These are phyloP conservation scores for Pinus taeda DNA, from an alignment of 75 land plant genomes.

Conservation along the genomic window DNA sequence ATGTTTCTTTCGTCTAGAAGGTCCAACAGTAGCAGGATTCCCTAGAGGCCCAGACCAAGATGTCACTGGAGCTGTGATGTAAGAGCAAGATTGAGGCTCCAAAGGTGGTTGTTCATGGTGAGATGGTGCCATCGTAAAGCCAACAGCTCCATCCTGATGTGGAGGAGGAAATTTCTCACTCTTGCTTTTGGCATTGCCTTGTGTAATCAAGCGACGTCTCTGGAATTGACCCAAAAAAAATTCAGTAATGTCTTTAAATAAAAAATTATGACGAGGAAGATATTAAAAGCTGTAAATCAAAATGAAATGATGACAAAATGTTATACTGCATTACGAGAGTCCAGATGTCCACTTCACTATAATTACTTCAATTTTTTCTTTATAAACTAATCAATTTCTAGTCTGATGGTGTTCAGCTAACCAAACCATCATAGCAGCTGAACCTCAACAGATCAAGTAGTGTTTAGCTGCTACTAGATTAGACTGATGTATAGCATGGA, in stretches of 20 bases:
- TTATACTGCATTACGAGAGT: no score
- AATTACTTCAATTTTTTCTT: no score
- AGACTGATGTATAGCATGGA: not conserved
- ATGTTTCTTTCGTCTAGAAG: conserved; percentile 42
- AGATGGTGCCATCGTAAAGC: conserved; percentile 60
- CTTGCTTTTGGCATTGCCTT: conserved; percentile 84
- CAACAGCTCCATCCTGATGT: conserved; percentile 81
- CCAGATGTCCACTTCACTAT: no score
- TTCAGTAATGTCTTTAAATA: no score
- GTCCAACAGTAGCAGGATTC: conserved; percentile 34
- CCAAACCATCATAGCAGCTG: not conserved
- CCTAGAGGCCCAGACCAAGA: conserved; percentile 63
- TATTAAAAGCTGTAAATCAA: no score
- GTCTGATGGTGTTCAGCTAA: no score
- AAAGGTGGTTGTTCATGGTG: conserved; percentile 33
- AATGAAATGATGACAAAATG: no score
- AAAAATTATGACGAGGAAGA: no score
- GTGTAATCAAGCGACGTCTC: conserved; percentile 67
- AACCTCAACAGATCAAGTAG: not conserved
- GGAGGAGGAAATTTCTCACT: conserved; percentile 95
- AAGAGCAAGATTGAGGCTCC: conserved; percentile 24
- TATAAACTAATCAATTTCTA: no score
- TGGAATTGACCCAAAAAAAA: conserved; percentile 15
- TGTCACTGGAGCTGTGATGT: conserved; percentile 27
- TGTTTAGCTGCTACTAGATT: not conserved